Base-by-base conservation (phyloP, 192 early-diverging fungal species). In the Fimicolochytrium jonesii region DNA sequence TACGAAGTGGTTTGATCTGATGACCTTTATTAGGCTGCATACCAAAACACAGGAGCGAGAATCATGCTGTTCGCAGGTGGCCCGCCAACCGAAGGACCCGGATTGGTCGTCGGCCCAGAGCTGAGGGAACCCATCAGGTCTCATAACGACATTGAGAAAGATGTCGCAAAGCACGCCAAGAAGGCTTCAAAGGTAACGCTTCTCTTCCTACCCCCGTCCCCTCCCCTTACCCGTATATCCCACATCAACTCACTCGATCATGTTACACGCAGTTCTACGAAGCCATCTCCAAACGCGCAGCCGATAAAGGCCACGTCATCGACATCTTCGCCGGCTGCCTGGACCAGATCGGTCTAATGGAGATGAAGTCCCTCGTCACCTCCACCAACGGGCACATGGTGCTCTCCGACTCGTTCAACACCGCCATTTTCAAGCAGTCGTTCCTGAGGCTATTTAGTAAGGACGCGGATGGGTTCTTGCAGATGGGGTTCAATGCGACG, bases 101-200 rank as follows among this genome's bases (percentile, higher is more conserved):
- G 96, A 41, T 82, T 90, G 79, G 92, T 99, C 15, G 94, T 99
- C 0, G 89, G 92, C 13, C 79, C 79, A 28, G 94, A 96, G 70
- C 81, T 99, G 34, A 82, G 87, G 67, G 96, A 99, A 71, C 86
- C 89, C 11, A 92, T 99, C 51, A 88, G 96, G 57, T 92, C 93
- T n/a, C 96, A 99, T 73, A 91, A 95, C 66, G 96, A 99, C 59
- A 88, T 99, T 53, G 94, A 97, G 58, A 96, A 94, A 76, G 96
- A 99, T 51, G 80, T 81, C 6, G 90, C 90, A 42, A 87, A 90
- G 63, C 86, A 99, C 72, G 91, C 87, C 66, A 94, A 94, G 73
- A 96, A 94, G 79, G 88, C 96, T 0, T 66, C 79, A 45, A 97
- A 97, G 75, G 87, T 86, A 75, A 36, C 34, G 30, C 22, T 35